Evolutionary conservation across 192 early-diverging fungal species (phyloP), one percentile per base, ranked within the genome.

Genomic region (Geosiphon pyriformis): DNA sequence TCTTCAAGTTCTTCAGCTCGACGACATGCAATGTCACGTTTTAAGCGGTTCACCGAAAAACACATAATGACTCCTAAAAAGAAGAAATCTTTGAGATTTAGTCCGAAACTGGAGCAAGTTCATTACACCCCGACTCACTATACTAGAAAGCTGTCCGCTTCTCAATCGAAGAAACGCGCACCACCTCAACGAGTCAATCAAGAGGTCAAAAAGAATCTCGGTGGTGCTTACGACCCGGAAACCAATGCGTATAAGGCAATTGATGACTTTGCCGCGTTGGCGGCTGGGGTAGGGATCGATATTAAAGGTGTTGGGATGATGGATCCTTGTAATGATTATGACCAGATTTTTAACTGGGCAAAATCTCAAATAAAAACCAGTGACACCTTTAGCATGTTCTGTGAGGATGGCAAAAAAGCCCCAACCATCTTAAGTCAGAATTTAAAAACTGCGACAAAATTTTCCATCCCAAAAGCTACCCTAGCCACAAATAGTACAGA

Each of bases 101-200:
- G 35, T 46, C 50, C 32, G 12, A 57, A 66, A 25, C 29, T 56
- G 35, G 64, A 56, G 34, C 52, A 66, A 66, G 64, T 66, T 56
- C 64, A 66, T 47, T 66, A 66, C 48, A 56, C 64, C 10, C 64
- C 64, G 1, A 66, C 64, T 8, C 50, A 66, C 56, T 66, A 66
- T 46, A 27, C 52, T 25, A 46, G 37, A 3, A 12, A 35, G 0
- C 51, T 50, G 0, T 0, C 29, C 27, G 6, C 58, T 10, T 15
- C 60, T 2, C 17, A 26, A 17, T 47, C 18, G 20, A 33, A 2
- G 31, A 20, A 20, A 26, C 26, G 52, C 20, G 4, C 52, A 42
- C 6, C 6, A 6, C 37, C 37, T 6, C 37, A 42, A 42, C 37
- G 37, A 42, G 15, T 15, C 37, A n/a, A n/a, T n/a, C n/a, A n/a